Conservation (phyloP, 768 basidiomycete genomes). For the Tylopilus sp. region DNA sequence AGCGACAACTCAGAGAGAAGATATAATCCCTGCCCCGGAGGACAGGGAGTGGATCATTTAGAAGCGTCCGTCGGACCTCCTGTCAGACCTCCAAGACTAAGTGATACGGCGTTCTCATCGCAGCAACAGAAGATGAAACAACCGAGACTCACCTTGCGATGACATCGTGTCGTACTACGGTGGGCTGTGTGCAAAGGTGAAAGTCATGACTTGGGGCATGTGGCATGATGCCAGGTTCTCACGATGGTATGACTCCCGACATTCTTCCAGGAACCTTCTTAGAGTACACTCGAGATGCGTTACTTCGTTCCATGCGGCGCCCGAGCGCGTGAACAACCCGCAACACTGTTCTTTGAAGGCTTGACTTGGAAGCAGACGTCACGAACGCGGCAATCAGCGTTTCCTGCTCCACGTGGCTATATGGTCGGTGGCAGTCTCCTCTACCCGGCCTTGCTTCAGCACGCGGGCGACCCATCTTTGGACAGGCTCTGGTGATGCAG, state of each 20-base stretch:
- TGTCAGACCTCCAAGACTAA: constrained; percentile 13
- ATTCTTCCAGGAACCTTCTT: no score
- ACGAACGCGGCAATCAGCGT: background rate
- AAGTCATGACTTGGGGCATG: no score
- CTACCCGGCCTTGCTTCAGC: background rate
- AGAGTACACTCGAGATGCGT: no score
- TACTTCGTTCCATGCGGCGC: background rate
- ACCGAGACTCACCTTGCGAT: constrained; percentile 6
- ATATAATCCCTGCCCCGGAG: constrained; percentile 17
- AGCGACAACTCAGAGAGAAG: constrained; percentile 33
- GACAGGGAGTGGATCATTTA: constrained; percentile 24
- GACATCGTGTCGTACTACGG: background rate
- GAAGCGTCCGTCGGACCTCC: constrained; percentile 29
- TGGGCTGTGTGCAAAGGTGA: no score
- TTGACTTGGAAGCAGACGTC: background rate
- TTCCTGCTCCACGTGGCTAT: background rate
- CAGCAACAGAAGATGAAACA: background rate
- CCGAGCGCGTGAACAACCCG: background rate
- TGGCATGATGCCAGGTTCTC: no score
- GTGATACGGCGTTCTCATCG: constrained; percentile 28
- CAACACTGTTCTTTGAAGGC: background rate
- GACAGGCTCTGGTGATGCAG: background rate
- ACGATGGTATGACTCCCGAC: background rate
- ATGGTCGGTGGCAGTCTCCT: background rate
- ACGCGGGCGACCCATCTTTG: constrained; percentile 5